Evolutionary conservation across 2,329 filamentous ascomycete species (phyloP).

Genomic region (Tolypocladium capitatum): DNA sequence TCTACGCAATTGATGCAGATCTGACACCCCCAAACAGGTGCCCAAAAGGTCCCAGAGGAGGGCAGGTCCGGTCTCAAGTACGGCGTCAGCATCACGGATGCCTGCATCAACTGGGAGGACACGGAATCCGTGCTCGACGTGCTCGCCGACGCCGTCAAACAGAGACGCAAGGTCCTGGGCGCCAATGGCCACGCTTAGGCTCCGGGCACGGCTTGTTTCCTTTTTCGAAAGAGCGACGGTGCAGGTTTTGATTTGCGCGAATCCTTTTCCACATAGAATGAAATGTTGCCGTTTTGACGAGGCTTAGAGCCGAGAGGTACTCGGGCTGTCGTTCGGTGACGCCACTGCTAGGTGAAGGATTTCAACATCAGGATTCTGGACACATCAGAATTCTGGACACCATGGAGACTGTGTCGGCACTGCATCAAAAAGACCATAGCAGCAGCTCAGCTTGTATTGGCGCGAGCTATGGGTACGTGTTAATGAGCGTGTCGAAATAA

Average conservation of each 20-base stretch:
- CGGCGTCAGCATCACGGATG: conserved; percentile 93
- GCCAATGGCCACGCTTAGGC: conserved; percentile 8
- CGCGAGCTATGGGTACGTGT: neutral
- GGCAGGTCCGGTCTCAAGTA: conserved; percentile 78
- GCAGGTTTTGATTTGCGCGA: neutral
- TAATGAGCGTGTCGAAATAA: neutral
- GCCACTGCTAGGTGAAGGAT: neutral
- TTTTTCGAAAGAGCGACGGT: neutral
- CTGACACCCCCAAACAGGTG: conserved; percentile 34
- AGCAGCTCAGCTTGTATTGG: neutral
- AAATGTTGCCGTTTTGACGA: neutral
- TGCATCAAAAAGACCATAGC: neutral
- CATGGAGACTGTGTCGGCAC: neutral
- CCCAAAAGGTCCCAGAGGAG: conserved; percentile 81
- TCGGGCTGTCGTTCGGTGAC: neutral
- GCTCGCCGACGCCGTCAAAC: conserved; percentile 60
- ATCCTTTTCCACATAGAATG: neutral
- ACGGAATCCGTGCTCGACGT: conserved; percentile 66
- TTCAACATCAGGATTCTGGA: no score
- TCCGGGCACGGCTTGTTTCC: neutral
- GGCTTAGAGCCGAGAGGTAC: neutral
- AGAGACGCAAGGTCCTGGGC: conserved; percentile 14
- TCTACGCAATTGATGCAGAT: neutral
- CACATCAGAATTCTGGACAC: no score
- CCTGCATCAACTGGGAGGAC: conserved; percentile 90